These are phyloP conservation scores for Fusarium stilboides DNA, from an alignment of 2,329 filamentous ascomycete genomes.

Conservation along the genomic window DNA sequence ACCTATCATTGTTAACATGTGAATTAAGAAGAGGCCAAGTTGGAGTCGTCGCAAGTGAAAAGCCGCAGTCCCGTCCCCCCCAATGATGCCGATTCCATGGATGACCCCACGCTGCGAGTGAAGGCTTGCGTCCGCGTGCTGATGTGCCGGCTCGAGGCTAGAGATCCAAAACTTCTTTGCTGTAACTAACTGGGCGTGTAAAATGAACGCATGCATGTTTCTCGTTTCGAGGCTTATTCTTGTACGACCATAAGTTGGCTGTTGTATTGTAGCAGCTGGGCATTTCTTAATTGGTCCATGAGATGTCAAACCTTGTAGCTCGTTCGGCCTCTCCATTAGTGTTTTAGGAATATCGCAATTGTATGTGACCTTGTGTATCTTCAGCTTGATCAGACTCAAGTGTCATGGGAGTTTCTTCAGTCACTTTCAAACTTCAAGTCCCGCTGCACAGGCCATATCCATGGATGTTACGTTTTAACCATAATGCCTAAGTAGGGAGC, in stretches of 20 bases:
- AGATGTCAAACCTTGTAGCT: background rate
- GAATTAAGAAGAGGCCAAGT: conserved; percentile 45
- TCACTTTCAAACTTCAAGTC: conserved; percentile 7
- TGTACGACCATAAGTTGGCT: conserved; percentile 9
- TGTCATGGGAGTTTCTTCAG: background rate
- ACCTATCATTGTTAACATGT: conserved; percentile 53
- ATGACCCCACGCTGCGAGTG: conserved; percentile 43
- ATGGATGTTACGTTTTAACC: conserved; percentile 25
- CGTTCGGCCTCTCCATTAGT: background rate
- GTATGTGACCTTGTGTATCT: background rate
- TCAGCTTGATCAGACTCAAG: background rate
- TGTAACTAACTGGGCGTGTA: conserved; percentile 9
- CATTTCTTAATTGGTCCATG: conserved; percentile 4
- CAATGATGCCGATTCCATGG: conserved; percentile 27
- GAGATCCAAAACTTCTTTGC: conserved; percentile 11
- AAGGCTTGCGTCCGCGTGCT: conserved; percentile 41
- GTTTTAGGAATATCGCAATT: background rate
- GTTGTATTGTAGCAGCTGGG: background rate
- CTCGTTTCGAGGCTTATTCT: conserved; percentile 19
- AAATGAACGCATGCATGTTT: conserved; percentile 20
- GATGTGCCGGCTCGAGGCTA: conserved; percentile 44
- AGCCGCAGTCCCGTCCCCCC: conserved; percentile 28
- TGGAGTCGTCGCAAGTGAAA: conserved; percentile 36
- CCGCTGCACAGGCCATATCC: conserved; percentile 10
- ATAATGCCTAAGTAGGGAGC: conserved; percentile 22